A percentile compares a stretch with the other conserved stretches of the same genome.
Evolutionary conservation across 192 early-diverging fungal species (phyloP).

Genomic region (Entophlyctis luteolus): DNA sequence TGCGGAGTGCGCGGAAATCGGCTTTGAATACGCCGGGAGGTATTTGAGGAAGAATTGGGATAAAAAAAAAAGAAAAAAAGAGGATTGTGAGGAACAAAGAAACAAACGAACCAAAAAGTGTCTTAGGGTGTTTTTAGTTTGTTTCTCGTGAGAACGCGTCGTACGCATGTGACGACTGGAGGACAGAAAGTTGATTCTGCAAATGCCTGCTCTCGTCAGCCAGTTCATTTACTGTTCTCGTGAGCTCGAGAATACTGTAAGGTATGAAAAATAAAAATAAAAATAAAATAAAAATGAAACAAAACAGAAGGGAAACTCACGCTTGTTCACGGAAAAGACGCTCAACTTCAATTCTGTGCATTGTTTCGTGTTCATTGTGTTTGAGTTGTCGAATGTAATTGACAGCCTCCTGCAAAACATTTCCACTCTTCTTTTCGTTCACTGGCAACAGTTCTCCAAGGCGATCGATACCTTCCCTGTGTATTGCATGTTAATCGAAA

Average conservation of each 20-base stretch:
- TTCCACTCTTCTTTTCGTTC: conserved; percentile 7
- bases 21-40: too few species aligned
- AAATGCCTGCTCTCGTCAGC: not conserved
- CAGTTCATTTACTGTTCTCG: not conserved
- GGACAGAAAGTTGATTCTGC: not conserved
- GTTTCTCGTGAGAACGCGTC: too few species aligned
- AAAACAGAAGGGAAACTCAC: not conserved
- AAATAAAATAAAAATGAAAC: not conserved
- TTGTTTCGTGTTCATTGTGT: conserved; percentile 39
- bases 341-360: conserved; percentile 50
- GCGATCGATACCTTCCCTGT: conserved; percentile 24
- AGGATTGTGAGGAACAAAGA: too few species aligned
- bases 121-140: too few species aligned
- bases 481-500: conserved; percentile 68
- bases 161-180: not conserved
- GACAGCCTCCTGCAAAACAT: conserved; percentile 42
- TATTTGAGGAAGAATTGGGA: too few species aligned
- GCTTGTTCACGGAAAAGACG: conserved; percentile 44
- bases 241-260: not conserved
- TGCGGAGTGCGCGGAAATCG: too few species aligned
- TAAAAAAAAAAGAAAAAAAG: too few species aligned
- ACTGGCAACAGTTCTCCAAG: not conserved
- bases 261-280: not conserved
- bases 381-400: conserved; percentile 81
- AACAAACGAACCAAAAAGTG: too few species aligned